These are phyloP conservation scores for Dictyostelium intermedium DNA, from an alignment of 78 protist species.

Conservation along the genomic window DNA sequence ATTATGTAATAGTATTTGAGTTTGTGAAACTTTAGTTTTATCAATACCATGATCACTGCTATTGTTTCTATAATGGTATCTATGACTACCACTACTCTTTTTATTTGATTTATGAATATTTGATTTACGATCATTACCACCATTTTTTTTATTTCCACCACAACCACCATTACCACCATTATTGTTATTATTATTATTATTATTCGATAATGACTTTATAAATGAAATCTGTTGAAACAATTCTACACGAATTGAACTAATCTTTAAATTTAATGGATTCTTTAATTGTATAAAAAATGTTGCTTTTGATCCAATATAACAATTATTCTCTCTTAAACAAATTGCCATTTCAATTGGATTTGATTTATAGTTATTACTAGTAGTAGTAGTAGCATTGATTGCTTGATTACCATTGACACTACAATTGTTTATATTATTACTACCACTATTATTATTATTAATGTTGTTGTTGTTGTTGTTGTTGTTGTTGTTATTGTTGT, in stretches of 20 bases:
- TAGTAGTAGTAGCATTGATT: neutral
- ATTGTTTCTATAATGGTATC: neutral
- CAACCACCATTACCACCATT: neutral
- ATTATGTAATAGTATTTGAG: slow-evolving; percentile 20
- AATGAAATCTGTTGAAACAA: slow-evolving; percentile 42
- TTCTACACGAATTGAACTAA: slow-evolving; percentile 9
- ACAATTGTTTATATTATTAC: neutral
- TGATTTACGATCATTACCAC: neutral
- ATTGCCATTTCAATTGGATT: slow-evolving; percentile 69
- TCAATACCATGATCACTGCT: neutral
- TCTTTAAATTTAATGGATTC: slow-evolving; percentile 9
- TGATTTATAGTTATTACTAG: slow-evolving; percentile 4
- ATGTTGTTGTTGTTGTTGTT: neutral
- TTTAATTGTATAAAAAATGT: slow-evolving; percentile 10
- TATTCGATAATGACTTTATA: neutral
- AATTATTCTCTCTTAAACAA: slow-evolving; percentile 24
- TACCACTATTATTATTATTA: no score
- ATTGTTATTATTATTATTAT: neutral
- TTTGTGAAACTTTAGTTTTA: neutral
- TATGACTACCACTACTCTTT: neutral
- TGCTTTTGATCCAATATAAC: slow-evolving; percentile 45
- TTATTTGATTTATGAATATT: neutral
- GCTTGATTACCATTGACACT: neutral
- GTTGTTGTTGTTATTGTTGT: neutral
- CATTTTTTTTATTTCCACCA: neutral